These are phyloP conservation scores for Euphorbia tirucalli DNA, from an alignment of 345 rosid genomes.

Conservation along the genomic window DNA sequence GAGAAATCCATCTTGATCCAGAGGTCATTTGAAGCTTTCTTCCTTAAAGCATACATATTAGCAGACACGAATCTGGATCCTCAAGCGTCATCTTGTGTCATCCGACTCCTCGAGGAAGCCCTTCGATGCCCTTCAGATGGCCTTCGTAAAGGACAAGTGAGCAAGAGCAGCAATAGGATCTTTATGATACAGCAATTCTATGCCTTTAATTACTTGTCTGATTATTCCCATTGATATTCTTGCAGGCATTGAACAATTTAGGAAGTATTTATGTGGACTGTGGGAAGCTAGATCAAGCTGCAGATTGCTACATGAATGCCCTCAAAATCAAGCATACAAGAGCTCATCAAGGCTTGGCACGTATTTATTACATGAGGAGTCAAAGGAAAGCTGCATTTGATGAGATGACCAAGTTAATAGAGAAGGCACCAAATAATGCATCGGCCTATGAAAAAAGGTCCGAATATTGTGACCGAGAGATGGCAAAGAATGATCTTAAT, in stretches of 20 bases:
- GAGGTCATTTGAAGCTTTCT: conserved; percentile 88
- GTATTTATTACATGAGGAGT: conserved; percentile 61
- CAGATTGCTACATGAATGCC: conserved; percentile 72
- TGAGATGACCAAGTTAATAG: conserved; percentile 90
- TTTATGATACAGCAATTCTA: conserved; percentile 7
- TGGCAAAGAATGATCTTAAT: conserved; percentile 73
- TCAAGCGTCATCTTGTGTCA: conserved; percentile 55
- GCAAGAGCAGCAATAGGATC: conserved; percentile 11
- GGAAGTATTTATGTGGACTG: conserved; percentile 82
- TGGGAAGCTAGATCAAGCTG: conserved; percentile 71
- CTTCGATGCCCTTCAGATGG: conserved; percentile 96
- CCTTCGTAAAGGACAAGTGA: conserved; percentile 91
- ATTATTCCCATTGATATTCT: conserved; percentile 6
- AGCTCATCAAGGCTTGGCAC: conserved; percentile 97
- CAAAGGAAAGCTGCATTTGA: conserved; percentile 73
- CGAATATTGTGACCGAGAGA: conserved; percentile 82
- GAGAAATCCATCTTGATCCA: conserved; percentile 71
- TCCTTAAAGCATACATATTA: conserved; percentile 81
- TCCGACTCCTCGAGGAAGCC: conserved; percentile 83
- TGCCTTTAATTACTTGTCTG: conserved; percentile 4
- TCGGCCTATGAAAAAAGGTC: conserved; percentile 93
- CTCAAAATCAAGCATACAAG: conserved; percentile 85
- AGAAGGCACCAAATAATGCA: conserved; percentile 62
- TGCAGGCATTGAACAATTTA: conserved; percentile 88
- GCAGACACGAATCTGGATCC: conserved; percentile 72